Evolutionary conservation across 345 rosid genomes (phyloP).

Genomic region (Laguncularia racemosa): DNA sequence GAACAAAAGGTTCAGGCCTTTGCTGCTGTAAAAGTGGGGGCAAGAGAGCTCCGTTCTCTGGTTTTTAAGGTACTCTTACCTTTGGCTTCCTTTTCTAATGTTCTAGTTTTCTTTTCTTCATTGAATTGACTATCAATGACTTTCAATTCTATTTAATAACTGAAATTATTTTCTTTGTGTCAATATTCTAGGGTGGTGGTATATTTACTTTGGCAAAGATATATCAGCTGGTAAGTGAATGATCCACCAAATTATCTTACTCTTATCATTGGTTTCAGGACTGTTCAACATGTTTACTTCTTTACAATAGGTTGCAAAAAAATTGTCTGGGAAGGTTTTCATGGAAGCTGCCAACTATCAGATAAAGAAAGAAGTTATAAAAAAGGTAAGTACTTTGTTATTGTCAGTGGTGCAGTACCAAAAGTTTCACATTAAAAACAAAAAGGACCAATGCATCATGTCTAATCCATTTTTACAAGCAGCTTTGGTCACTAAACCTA

Average conservation of each 20-base stretch:
- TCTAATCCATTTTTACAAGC: too few relatives aligned
- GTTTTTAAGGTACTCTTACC: slow-evolving; percentile 52
- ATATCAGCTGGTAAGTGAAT: slow-evolving; percentile 61
- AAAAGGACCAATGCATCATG: too few relatives aligned
- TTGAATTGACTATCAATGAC: neutral
- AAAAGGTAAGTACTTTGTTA: slow-evolving; percentile 37
- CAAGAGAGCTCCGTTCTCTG: slow-evolving; percentile 54
- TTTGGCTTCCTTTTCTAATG: slow-evolving; percentile 3
- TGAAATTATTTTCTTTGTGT: slow-evolving; percentile 12
- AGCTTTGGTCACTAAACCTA: too few relatives aligned
- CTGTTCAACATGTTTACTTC: slow-evolving; percentile 7
- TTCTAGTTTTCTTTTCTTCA: slow-evolving; percentile 2
- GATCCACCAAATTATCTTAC: slow-evolving; percentile 6
- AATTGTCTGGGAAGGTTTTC: slow-evolving; percentile 60
- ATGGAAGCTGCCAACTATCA: slow-evolving; percentile 82
- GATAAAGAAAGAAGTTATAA: slow-evolving; percentile 65
- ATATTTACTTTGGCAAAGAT: slow-evolving; percentile 63
- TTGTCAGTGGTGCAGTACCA: neutral
- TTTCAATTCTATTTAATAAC: neutral
- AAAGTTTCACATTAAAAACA: neutral
- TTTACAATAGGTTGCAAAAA: slow-evolving; percentile 49
- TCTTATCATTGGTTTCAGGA: slow-evolving; percentile 10
- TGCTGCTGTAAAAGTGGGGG: slow-evolving; percentile 53
- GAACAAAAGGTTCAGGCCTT: slow-evolving; percentile 58
- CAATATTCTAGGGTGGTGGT: slow-evolving; percentile 52